These are phyloP conservation scores for Colletotrichum salicis DNA, from an alignment of 2,329 filamentous ascomycete genomes.

Conservation along the genomic window DNA sequence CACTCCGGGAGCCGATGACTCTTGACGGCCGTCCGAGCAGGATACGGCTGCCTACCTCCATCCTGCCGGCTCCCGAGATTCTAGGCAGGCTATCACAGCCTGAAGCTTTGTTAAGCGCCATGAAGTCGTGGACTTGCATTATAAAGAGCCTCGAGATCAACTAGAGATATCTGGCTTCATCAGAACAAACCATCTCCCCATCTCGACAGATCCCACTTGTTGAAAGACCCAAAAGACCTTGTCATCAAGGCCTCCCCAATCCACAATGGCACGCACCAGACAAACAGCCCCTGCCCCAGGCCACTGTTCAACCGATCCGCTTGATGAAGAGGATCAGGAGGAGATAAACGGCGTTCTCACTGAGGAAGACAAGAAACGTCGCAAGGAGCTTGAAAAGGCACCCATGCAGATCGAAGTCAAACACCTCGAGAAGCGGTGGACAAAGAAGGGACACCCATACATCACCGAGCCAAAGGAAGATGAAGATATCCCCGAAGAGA, in stretches of 20 bases:
- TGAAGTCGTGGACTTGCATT: not conserved
- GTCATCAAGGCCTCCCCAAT: not conserved
- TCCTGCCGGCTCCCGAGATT: not conserved
- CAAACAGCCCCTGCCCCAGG: not conserved
- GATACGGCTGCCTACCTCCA: slow-evolving; percentile 24
- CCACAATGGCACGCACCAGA: slow-evolving; percentile 21
- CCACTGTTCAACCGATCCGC: not conserved
- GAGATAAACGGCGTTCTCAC: slow-evolving; percentile 33
- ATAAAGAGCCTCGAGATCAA: not conserved
- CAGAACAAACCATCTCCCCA: not conserved
- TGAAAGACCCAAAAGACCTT: not conserved
- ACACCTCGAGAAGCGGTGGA: slow-evolving; percentile 46
- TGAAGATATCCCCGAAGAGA: slow-evolving; percentile 41
- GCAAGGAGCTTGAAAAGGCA: slow-evolving; percentile 40
- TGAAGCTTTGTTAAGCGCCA: not conserved
- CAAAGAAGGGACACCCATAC: slow-evolving; percentile 41
- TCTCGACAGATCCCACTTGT: not conserved
- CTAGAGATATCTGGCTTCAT: not conserved
- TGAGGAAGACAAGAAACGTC: slow-evolving; percentile 38
- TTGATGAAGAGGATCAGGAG: slow-evolving; percentile 37
- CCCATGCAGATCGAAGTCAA: slow-evolving; percentile 45
- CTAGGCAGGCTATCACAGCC: not conserved
- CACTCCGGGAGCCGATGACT: slow-evolving; percentile 13
- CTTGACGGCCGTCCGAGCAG: slow-evolving; percentile 22
- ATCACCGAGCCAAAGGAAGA: slow-evolving; percentile 44